Base-by-base conservation (phyloP, 495 filamentous ascomycete genomes). In the Terfezia boudieri region DNA sequence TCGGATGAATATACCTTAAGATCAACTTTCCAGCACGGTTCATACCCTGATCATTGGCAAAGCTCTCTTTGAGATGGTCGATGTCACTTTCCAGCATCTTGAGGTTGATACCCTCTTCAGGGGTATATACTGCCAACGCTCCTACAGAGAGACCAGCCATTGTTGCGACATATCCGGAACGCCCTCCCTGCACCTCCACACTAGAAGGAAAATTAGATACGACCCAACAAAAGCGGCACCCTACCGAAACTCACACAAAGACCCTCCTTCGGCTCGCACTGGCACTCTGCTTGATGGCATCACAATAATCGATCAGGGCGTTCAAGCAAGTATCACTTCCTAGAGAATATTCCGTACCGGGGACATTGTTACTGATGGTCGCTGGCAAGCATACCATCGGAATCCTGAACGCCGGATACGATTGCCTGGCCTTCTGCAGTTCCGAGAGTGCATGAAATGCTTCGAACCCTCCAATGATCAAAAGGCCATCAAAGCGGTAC, bases 331-430 rank as follows among this genome's bases (percentile, higher is more conserved):
- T 99, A 66, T 99, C 92, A 51, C 84, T 92, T 16, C 92, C 92
- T 49, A 99, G 75, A 0, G 86, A 94, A 70, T 94, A 99, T 68
- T 99, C 92, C 12, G 87, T 94, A 9, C 92, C 92, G 0, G 90
- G 92, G 9, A 99, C 92, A 67, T 99, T 99, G 73, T 96, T 96
- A 60, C 82, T 88, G 65, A 99, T 87, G 26, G 92, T 99, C n/a
- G 92, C 92, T 16, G 92, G 92, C 12, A 96, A 73, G 23, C 94
- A 74, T 22, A 80, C 76, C 77, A 96, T 87, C 51, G 92, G 92
- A 59, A 99, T 96, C 65, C 84, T 84, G 59, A 99, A 84, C 6
- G 84, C 79, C 9, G 81, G 75, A 66, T 82, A 94, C 51, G 83
- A 71, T 9, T 78, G 74, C 53, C 86, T 74, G 4, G 82, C 88